Base-by-base conservation (phyloP, 768 basidiomycete genomes). In the Pholiota molesta region DNA sequence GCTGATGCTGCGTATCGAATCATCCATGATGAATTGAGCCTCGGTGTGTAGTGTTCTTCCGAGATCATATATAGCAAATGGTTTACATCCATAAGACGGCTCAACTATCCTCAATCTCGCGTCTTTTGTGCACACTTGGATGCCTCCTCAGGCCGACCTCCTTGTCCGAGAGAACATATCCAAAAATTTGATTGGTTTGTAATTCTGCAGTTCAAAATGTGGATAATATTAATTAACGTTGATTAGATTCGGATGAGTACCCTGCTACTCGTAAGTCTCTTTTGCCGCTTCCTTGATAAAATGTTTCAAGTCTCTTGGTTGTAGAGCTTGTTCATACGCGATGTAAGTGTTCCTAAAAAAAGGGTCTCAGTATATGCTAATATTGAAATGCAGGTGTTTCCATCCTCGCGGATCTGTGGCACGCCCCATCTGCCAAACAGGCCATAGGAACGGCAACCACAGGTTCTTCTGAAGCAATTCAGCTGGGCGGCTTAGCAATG, bases 401-500 rank as follows among this genome's bases (percentile, higher is more conserved):
- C 10, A 81, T 84, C 53, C 66, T 85, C 14, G 87, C 89, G 19
- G 78, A 86, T 64, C 66, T 91, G 57, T 91, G 89, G 89, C 84
- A 90, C 64, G 88, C 86, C 0, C 87, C 87, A 3, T 83, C 83
- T 23, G 70, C 78, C 5, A 77, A 89, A 79, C 71, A 83, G 57
- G 88, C 87, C 3, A 81, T 90, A 60, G 90, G 90, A 5, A 88
- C 88, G 0, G 87, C 88, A 0, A 90, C 89, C 6, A 89, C 88
- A 1, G 89, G 89, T 3, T 86, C 85, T 0, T 87, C 84, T 4
- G 90, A 92, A 74, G 90, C 88, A 2, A 85, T 87, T 58, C 86
- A 87, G 72, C 84, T 92, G 4, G 89, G 88, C n/a, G 89, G 89
- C 14, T 78, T 92, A 10, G 89, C 90, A 4, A 83, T 90, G 81